Evolutionary conservation across 345 rosid genomes (phyloP).

Genomic region (rapeseed (Brassica napus)): DNA sequence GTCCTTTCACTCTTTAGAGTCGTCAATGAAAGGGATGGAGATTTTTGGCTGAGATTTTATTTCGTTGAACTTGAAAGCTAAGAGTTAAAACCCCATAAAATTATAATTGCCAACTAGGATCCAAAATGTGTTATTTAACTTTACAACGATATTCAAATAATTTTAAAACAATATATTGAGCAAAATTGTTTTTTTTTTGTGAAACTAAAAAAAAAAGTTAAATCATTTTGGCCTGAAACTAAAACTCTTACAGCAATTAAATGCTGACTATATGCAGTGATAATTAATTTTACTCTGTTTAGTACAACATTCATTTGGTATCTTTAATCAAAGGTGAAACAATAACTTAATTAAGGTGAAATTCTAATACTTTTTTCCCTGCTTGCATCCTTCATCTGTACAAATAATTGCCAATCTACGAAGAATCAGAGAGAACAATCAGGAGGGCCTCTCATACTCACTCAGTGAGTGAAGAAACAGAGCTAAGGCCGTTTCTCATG

Average conservation of each 20-base stretch:
- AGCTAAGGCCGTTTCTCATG: slow-evolving; percentile 68
- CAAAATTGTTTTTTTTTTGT: no score
- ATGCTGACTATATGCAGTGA: no score
- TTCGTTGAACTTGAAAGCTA: slow-evolving; percentile 1
- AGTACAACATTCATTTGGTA: background rate
- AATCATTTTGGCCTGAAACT: no score
- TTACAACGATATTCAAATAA: no score
- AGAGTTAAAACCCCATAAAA: slow-evolving; percentile 14
- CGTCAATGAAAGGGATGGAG: background rate
- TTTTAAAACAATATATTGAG: no score
- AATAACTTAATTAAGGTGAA: slow-evolving; percentile 29
- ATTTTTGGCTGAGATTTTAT: slow-evolving; percentile 2
- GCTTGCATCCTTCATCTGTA: slow-evolving; percentile 33
- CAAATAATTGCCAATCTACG: slow-evolving; percentile 34
- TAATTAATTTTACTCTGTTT: no score
- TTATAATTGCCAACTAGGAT: background rate
- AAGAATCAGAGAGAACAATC: slow-evolving; percentile 13
- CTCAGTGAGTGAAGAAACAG: slow-evolving; percentile 46
- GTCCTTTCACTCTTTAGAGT: background rate
- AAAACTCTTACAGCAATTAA: no score
- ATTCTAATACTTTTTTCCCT: background rate
- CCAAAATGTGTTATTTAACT: no score
- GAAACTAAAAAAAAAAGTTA: no score
- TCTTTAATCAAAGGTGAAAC: slow-evolving; percentile 2
- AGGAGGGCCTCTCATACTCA: slow-evolving; percentile 6